These are phyloP conservation scores for Phytophthora multivora DNA, from an alignment of 352 stramenopile species.

Conservation along the genomic window DNA sequence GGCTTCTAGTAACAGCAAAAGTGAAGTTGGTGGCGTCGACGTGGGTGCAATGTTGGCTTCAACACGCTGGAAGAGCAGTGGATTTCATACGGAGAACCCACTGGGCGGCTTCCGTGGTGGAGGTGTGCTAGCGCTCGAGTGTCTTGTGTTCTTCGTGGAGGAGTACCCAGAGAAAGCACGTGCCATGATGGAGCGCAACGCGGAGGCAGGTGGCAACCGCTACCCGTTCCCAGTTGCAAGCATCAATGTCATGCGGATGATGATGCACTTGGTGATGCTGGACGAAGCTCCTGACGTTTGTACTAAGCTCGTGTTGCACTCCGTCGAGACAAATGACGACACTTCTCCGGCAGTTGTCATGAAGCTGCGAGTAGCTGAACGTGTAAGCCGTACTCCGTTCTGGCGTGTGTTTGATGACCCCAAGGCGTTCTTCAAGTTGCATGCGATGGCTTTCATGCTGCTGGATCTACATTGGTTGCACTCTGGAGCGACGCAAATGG, in stretches of 20 bases:
- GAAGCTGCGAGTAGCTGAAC: conserved; percentile 75
- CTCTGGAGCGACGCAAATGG: conserved; percentile 83
- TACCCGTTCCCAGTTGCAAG: conserved; percentile 85
- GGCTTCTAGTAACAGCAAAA: conserved; percentile 25
- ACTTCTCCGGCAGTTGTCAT: conserved; percentile 57
- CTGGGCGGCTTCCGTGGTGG: conserved; percentile 80
- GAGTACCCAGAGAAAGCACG: conserved; percentile 78
- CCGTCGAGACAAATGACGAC: conserved; percentile 29
- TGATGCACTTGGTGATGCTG: conserved; percentile 84
- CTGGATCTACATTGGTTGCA: conserved; percentile 84
- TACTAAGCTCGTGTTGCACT: conserved; percentile 78
- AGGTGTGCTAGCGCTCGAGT: conserved; percentile 74
- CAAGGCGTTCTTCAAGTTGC: conserved; percentile 73
- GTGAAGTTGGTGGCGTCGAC: conserved; percentile 41
- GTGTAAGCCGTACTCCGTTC: conserved; percentile 80
- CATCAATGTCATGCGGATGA: conserved; percentile 89
- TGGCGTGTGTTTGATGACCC: conserved; percentile 81
- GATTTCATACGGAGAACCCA: conserved; percentile 83
- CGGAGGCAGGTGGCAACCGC: conserved; percentile 67
- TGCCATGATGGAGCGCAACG: conserved; percentile 82
- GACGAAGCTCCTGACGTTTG: conserved; percentile 69
- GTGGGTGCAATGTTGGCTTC: conserved; percentile 61
- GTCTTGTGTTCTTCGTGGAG: conserved; percentile 76
- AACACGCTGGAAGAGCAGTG: conserved; percentile 66
- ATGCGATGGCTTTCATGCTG: conserved; percentile 88